Evolutionary conservation across 768 basidiomycete species (phyloP).

Genomic region (Auriculariales sp.): DNA sequence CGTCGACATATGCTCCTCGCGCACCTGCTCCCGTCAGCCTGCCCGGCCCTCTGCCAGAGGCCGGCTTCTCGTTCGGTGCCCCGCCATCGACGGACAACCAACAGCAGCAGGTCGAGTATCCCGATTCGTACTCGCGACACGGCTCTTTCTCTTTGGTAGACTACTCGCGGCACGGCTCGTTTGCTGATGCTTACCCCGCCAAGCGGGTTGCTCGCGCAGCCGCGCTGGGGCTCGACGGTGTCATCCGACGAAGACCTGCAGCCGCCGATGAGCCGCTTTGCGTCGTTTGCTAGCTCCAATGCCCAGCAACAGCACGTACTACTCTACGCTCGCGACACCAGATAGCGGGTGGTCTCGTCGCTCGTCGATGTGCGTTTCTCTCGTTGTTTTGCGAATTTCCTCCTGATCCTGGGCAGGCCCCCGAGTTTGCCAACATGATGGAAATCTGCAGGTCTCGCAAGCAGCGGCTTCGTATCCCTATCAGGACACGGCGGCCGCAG

Average conservation of each 20-base stretch:
- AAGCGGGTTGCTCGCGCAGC: no score
- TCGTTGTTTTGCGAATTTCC: no score
- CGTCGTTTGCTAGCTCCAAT: neutral
- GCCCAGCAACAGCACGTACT: neutral
- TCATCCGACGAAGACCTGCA: neutral
- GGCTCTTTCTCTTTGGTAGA: no score
- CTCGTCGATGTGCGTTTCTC: no score
- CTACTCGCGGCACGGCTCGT: no score
- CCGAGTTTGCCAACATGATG: no score
- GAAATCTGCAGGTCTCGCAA: no score
- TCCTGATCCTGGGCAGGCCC: no score
- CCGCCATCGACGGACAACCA: neutral
- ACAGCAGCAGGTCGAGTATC: neutral
- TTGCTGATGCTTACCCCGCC: no score
- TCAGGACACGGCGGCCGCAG: no score
- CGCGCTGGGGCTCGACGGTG: constrained; percentile 1
- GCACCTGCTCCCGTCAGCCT: neutral
- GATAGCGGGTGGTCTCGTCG: no score
- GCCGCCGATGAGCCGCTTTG: neutral
- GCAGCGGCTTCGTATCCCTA: no score
- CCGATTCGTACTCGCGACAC: constrained; percentile 4
- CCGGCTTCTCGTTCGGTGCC: constrained; percentile 9
- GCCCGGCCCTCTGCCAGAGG: constrained; percentile 8
- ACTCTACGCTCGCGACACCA: neutral
- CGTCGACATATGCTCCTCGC: neutral